Evolutionary conservation across 345 rosid genomes (phyloP).

Genomic region (Salix dunnii): DNA sequence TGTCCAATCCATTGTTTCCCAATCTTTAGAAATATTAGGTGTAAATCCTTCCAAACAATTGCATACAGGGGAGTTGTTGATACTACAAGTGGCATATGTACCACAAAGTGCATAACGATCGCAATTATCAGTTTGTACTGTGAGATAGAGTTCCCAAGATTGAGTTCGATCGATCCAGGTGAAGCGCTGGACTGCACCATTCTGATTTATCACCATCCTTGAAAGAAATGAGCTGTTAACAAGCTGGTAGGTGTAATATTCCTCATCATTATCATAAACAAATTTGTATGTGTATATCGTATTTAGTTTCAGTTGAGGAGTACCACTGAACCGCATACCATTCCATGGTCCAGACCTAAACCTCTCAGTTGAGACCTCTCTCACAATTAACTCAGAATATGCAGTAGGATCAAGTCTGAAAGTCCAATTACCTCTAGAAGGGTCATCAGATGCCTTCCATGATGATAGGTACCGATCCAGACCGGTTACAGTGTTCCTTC

Average conservation of each 20-base stretch:
- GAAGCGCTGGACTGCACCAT: neutral
- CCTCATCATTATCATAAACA: slow-evolving; percentile 1
- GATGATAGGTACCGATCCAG: slow-evolving; percentile 8
- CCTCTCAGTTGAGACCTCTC: neutral
- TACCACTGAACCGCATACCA: slow-evolving; percentile 4
- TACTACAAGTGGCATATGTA: slow-evolving; percentile 7
- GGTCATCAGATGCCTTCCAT: slow-evolving; percentile 11
- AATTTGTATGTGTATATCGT: neutral
- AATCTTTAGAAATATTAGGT: neutral
- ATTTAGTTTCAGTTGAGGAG: slow-evolving; percentile 5
- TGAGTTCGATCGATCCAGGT: neutral
- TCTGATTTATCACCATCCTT: neutral
- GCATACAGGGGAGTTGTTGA: neutral
- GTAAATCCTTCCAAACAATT: slow-evolving; percentile 12
- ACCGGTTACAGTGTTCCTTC: slow-evolving; percentile 9
- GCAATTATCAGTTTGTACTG: neutral
- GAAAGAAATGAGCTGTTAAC: neutral
- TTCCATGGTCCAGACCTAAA: slow-evolving; percentile 18
- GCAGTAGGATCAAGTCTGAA: slow-evolving; percentile 8
- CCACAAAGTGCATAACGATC: slow-evolving; percentile 9
- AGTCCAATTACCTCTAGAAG: slow-evolving; percentile 5
- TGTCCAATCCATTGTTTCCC: neutral
- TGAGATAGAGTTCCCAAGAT: neutral
- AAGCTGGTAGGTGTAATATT: slow-evolving; percentile 4
- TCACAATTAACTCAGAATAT: slow-evolving; percentile 7